Conservation (phyloP, 2,329 filamentous ascomycete species). For the Pseudogymnoascus sp. region DNA sequence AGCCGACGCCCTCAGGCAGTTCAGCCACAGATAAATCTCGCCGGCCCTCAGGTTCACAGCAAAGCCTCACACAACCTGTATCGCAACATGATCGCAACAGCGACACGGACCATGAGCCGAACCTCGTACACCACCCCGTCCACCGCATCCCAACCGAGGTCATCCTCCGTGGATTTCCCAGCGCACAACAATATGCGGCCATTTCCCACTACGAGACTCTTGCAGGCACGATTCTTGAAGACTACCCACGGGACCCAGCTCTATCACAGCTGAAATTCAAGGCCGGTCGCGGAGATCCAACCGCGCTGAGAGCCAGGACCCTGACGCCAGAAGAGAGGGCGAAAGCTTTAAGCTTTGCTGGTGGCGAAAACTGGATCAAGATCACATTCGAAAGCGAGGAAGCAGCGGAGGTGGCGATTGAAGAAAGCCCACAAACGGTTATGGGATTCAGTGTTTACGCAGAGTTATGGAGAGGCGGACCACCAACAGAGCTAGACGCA, state of each 20-base stretch:
- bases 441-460: conserved; percentile 64
- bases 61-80: conserved; percentile 22
- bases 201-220: conserved; percentile 83
- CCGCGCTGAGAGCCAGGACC: conserved; percentile 56
- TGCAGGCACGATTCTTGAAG: conserved; percentile 81
- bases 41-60: conserved; percentile 23
- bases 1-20: conserved; percentile 23
- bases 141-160: conserved; percentile 64
- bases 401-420: conserved; percentile 62
- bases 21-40: conserved; percentile 24
- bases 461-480: conserved; percentile 59
- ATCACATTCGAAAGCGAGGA: conserved; percentile 70
- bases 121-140: conserved; percentile 11
- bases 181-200: conserved; percentile 71
- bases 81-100: conserved; percentile 21
- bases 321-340: conserved; percentile 66
- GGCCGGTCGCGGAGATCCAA: conserved; percentile 64
- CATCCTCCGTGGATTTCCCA: conserved; percentile 73
- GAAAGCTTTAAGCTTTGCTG: conserved; percentile 73
- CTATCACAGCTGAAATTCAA: conserved; percentile 63
- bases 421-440: conserved; percentile 64
- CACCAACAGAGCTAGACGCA: conserved; percentile 57
- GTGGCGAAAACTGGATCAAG: conserved; percentile 89
- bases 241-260: conserved; percentile 83
- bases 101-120: conserved; percentile 32